Evolutionary conservation across 2,329 filamentous ascomycete species (phyloP).

Genomic region (Ophiocordyceps camponoti-floridani): DNA sequence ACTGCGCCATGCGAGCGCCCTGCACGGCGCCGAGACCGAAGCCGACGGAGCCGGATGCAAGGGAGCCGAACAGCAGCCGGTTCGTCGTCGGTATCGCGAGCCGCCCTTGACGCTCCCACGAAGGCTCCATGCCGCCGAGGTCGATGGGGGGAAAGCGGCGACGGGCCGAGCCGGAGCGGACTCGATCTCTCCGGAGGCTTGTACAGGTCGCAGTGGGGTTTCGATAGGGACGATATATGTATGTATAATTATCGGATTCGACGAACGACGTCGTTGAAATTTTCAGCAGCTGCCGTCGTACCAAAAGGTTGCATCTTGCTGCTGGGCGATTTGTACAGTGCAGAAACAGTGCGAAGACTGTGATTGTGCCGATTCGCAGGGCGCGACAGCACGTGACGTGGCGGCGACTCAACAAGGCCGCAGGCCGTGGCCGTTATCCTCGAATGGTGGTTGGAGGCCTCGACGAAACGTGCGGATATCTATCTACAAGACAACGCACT

Average conservation of each 20-base stretch:
- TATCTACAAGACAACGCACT: too few species aligned
- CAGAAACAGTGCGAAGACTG: too few species aligned
- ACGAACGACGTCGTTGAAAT: not conserved
- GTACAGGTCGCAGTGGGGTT: too few species aligned
- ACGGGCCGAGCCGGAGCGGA: too few species aligned
- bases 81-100: conserved; percentile 45
- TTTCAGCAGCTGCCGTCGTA: too few species aligned
- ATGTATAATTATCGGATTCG: too few species aligned
- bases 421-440: too few species aligned
- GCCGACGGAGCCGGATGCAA: conserved; percentile 49
- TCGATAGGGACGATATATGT: too few species aligned
- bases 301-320: too few species aligned
- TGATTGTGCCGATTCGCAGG: not conserved
- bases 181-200: not conserved
- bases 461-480: too few species aligned
- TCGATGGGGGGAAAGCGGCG: not conserved
- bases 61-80: conserved; percentile 47
- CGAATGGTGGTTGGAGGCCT: too few species aligned
- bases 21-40: conserved; percentile 52
- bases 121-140: not conserved
- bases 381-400: not conserved
- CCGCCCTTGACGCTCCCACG: conserved; percentile 19
- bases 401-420: too few species aligned
- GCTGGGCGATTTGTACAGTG: not conserved
- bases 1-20: conserved; percentile 53